Percentiles rank a stretch among this genome's conserved stretches.
Evolutionary conservation across 306 rosid genomes (phyloP).

Genomic region (Cotoneaster glaucophyllus): DNA sequence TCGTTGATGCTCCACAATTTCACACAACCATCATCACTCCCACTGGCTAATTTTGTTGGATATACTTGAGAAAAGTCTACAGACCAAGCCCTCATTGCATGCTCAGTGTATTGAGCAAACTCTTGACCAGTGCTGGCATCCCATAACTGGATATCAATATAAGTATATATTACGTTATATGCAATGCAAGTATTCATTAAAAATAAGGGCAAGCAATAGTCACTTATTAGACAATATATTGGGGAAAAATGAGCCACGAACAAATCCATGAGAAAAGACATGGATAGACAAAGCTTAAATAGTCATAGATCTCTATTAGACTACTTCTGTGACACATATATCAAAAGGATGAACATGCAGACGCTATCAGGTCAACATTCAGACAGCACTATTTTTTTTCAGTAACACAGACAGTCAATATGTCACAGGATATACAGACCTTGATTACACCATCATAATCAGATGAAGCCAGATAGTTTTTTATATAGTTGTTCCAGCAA

Average conservation of each 20-base stretch:
- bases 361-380: background rate
- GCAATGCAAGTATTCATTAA: constrained; percentile 10
- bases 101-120: constrained; percentile 66
- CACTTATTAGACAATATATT: background rate
- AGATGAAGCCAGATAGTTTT: constrained; percentile 88
- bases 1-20: constrained; percentile 87
- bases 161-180: constrained; percentile 21
- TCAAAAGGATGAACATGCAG: constrained; percentile 2
- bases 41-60: constrained; percentile 94
- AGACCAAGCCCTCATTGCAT: constrained; percentile 88
- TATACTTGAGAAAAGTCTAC: constrained; percentile 75
- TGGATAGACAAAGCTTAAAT: background rate
- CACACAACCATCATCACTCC: constrained; percentile 87
- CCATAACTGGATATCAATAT: constrained; percentile 67
- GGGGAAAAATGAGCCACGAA: background rate
- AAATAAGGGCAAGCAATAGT: background rate
- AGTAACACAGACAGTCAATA: background rate
- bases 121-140: constrained; percentile 86
- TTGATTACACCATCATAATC: constrained; percentile 86
- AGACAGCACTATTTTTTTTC: background rate
- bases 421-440: constrained; percentile 44
- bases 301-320: background rate
- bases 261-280: background rate
- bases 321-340: background rate
- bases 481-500: constrained; percentile 91